phyloP scores from a whole-genome alignment of 371 early-diverging fungal species.

The Mortierella polycephala region DNA sequence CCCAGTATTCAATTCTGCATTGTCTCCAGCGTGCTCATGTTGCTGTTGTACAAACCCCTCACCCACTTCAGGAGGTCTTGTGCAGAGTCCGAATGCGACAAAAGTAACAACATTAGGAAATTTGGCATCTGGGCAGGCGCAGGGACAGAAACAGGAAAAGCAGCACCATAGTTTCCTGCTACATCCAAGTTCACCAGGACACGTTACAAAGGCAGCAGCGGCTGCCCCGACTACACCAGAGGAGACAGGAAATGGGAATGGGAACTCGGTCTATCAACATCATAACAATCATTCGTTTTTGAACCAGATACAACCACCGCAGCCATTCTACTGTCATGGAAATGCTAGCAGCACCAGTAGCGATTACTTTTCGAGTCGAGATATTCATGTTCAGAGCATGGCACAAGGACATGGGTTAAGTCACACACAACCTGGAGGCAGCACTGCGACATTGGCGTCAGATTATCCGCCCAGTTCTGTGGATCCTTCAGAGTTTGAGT shows the following conservation, averaged over 20 bases:
- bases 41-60: background rate
- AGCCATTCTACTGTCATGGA: conserved; percentile 18
- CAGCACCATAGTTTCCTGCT: conserved; percentile 24
- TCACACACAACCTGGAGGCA: background rate
- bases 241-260: background rate
- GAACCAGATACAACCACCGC: background rate
- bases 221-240: background rate
- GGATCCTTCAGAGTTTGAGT: conserved; percentile 26
- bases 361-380: conserved; percentile 21
- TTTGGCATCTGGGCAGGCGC: background rate
- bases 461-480: conserved; percentile 23
- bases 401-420: conserved; percentile 10
- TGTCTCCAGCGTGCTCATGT: conserved; percentile 7
- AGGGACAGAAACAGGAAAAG: conserved; percentile 3
- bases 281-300: conserved; percentile 17
- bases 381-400: background rate
- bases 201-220: background rate
- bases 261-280: background rate
- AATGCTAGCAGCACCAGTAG: conserved; percentile 13
- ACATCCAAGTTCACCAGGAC: background rate
- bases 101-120: conserved; percentile 1
- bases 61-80: background rate
- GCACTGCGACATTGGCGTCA: conserved; percentile 22
- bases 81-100: conserved; percentile 1
- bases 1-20: background rate